phyloP scores from a whole-genome alignment of 768 basidiomycete genomes.

The Crassisporium funariophilum region DNA sequence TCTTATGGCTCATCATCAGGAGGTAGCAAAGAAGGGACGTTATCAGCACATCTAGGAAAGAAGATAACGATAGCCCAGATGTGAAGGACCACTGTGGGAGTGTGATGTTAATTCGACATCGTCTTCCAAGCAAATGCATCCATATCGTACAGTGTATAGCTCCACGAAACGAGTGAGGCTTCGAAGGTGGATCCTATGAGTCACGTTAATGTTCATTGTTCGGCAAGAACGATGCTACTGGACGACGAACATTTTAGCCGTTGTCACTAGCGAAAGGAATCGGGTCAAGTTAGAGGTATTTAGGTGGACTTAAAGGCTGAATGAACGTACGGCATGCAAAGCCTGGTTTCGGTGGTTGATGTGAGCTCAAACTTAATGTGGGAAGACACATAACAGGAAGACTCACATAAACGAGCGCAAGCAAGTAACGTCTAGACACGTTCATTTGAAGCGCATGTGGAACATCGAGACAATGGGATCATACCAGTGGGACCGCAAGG shows the following conservation, averaged over 20 bases:
- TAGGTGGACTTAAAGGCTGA: neutral
- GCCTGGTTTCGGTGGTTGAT: too few relatives aligned
- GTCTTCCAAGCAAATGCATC: neutral
- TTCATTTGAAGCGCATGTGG: neutral
- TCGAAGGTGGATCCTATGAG: conserved; percentile 36
- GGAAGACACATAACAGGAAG: neutral
- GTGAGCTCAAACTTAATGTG: too few relatives aligned
- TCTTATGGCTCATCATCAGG: conserved; percentile 40
- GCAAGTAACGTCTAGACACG: conserved; percentile 28
- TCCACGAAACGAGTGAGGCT: conserved; percentile 22
- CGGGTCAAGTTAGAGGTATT: neutral
- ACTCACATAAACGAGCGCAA: conserved; percentile 31
- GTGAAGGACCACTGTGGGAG: conserved; percentile 38
- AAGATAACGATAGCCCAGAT: conserved; percentile 50
- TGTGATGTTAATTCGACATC: neutral
- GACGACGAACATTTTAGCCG: conserved; percentile 31
- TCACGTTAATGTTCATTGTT: neutral
- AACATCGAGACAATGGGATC: conserved; percentile 11
- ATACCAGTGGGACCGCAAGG: conserved; percentile 36
- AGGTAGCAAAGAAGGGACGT: conserved; percentile 46
- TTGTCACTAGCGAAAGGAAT: conserved; percentile 27
- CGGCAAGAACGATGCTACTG: neutral
- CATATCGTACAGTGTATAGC: conserved; percentile 22
- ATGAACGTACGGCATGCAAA: conserved; percentile 27
- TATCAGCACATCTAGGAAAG: conserved; percentile 51